Base-by-base conservation (phyloP, 495 filamentous ascomycete species). In the Penicillium mononematosum region DNA sequence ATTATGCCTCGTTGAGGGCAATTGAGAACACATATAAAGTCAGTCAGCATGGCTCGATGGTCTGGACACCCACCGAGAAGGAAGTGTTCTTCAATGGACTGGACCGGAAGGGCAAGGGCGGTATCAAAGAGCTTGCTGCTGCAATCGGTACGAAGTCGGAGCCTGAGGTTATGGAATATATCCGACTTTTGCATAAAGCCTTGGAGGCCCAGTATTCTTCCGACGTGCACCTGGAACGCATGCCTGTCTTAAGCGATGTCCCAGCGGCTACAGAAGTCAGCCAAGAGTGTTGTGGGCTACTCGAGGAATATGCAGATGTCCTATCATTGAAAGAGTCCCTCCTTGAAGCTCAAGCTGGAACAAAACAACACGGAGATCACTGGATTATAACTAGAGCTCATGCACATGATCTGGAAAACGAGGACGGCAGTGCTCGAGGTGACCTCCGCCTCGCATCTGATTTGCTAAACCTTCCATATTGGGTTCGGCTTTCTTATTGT, bases 201-300 rank as follows among this genome's bases (percentile, higher is more conserved):
- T 58, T 75, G 42, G 61, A 59, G 31, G 70, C 73, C 29, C 67
- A 68, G n/a, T 68, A 77, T 54, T 24, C 67, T 31, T 48, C 58
- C 22, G 55, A 55, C 58, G 65, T 55, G 36, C 54, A 45, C 61
- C 59, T 52, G 58, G 65, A 16, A 45, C 27, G 16, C 10, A 53
- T 53, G 50, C 50, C 73, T 51, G 55, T 68, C 39, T 38, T 68
- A 63, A 61, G 53, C 54, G 57, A 90, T 45, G 63, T 91, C 1
- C 84, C 91, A 1, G 85, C 90, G 24, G 92, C 93, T 0, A 53
- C 82, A 3, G 90, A 97, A 63, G 67, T 97, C 22, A 84, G 83
- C 53, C 70, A 78, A n/a, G 77, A 84, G 53, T 88, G 87, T 60
- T 82, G 79, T 54, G 69, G 68, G 2, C 77, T 80, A n/a, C 78